Evolutionary conservation across 2,329 filamentous ascomycete genomes (phyloP).

Genomic region (Diaporthe destruens): DNA sequence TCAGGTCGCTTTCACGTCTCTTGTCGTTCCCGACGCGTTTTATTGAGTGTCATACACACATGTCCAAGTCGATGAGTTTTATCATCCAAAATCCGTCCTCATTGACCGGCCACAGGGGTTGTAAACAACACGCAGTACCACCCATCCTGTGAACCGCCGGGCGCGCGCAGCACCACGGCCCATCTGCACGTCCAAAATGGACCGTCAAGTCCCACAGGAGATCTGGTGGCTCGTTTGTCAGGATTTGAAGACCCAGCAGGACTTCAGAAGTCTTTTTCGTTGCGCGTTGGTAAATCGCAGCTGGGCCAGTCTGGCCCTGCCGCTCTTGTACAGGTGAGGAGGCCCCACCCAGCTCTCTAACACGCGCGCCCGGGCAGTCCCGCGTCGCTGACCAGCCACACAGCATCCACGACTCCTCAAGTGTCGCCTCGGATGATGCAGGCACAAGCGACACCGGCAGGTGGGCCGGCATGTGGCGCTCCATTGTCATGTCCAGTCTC

Average conservation of each 20-base stretch:
- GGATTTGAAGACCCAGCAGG: constrained; percentile 66
- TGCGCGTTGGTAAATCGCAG: constrained; percentile 68
- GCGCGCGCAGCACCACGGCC: not conserved
- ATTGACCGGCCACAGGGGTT: not conserved
- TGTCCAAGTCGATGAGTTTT: not conserved
- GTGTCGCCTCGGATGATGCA: constrained; percentile 57
- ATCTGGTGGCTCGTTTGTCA: constrained; percentile 72
- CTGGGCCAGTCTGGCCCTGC: constrained; percentile 70
- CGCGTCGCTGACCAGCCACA: constrained; percentile 15
- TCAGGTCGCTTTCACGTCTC: not conserved
- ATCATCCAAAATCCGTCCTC: not conserved
- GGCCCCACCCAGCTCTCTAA: not conserved
- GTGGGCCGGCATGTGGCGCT: constrained; percentile 76
- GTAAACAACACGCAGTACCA: not conserved
- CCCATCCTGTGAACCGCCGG: not conserved
- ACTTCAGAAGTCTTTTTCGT: constrained; percentile 72
- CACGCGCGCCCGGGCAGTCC: not conserved
- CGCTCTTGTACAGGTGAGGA: constrained; percentile 72
- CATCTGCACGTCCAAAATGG: constrained; percentile 30
- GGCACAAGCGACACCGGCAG: constrained; percentile 55
- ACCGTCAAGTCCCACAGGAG: constrained; percentile 63
- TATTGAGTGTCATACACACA: not conserved
- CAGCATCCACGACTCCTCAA: constrained; percentile 62
- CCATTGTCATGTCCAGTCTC: constrained; percentile 75
- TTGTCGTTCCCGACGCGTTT: constrained; percentile 13